Conservation (phyloP, 805 yeast species). For the Sungouiozyma intestinalis region DNA sequence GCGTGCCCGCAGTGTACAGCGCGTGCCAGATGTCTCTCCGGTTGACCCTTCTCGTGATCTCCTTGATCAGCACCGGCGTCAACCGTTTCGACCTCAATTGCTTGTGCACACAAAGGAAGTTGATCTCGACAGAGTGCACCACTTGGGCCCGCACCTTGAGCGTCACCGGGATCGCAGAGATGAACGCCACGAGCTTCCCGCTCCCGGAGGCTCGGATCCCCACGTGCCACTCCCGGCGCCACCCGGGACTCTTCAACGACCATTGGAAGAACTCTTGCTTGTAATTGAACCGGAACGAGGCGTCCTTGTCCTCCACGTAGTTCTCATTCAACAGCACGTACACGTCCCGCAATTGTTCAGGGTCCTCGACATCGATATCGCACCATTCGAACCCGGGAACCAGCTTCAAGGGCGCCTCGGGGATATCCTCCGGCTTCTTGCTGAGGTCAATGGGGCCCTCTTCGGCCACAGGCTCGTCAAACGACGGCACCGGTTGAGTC, state of each 20-base stretch:
- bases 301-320: slow-evolving; percentile 91
- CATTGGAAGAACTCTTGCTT: slow-evolving; percentile 74
- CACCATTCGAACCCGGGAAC: slow-evolving; percentile 84
- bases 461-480: slow-evolving; percentile 51
- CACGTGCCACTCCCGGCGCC: slow-evolving; percentile 78
- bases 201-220: slow-evolving; percentile 81
- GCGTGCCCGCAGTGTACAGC: slow-evolving; percentile 83
- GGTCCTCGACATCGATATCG: slow-evolving; percentile 51
- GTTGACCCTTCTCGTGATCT: slow-evolving; percentile 88
- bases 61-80: slow-evolving; percentile 89
- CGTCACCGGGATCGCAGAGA: slow-evolving; percentile 76
- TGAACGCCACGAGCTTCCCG: slow-evolving; percentile 79
- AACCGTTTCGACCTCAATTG: slow-evolving; percentile 86
- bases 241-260: slow-evolving; percentile 94
- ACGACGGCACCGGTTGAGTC: slow-evolving; percentile 85
- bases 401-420: slow-evolving; percentile 60
- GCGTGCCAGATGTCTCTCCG: slow-evolving; percentile 87
- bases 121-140: slow-evolving; percentile 72
- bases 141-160: slow-evolving; percentile 47
- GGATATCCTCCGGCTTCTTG: slow-evolving; percentile 64
- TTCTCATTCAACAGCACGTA: slow-evolving; percentile 73
- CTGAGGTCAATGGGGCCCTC: slow-evolving; percentile 75
- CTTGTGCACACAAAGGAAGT: slow-evolving; percentile 89
- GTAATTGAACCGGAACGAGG: slow-evolving; percentile 85
- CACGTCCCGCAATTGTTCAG: slow-evolving; percentile 59